Evolutionary conservation across 1,284 basidiomycete genomes (phyloP).

Genomic region (Chalciporus sp.): DNA sequence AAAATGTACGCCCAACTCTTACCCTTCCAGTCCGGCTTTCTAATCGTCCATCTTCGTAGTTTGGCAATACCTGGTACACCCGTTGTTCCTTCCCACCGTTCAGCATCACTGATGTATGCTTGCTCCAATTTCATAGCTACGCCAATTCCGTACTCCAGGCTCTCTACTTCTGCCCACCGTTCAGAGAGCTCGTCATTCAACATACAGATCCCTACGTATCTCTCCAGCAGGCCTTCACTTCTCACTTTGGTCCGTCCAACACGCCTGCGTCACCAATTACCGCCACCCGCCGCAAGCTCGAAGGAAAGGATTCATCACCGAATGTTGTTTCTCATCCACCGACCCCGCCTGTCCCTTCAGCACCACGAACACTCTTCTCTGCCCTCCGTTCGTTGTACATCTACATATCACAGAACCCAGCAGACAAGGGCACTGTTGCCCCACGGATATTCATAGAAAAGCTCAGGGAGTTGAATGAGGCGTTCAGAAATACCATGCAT

Average conservation of each 20-base stretch:
- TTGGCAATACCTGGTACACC: conserved; percentile 80
- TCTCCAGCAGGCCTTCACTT: conserved; percentile 16
- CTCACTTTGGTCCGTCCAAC: conserved; percentile 13
- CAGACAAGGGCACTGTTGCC: conserved; percentile 82
- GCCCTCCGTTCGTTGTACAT: conserved; percentile 90
- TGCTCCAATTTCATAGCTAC: conserved; percentile 61
- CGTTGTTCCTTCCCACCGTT: conserved; percentile 3
- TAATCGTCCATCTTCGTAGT: conserved; percentile 44
- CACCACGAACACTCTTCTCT: conserved; percentile 81
- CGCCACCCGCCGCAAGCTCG: conserved; percentile 47
- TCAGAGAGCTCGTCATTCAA: conserved; percentile 73
- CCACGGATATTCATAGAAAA: conserved; percentile 91
- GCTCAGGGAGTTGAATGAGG: conserved; percentile 84
- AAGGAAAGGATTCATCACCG: conserved; percentile 41
- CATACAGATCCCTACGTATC: conserved; percentile 48
- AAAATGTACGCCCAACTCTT: conserved; percentile 72
- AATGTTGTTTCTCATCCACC: conserved; percentile 27
- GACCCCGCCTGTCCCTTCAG: conserved; percentile 50
- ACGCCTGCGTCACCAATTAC: conserved; percentile 30
- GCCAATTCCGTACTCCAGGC: conserved; percentile 98
- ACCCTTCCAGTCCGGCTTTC: background rate
- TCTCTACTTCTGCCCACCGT: conserved; percentile 87
- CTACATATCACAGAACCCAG: conserved; percentile 74
- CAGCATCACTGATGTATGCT: conserved; percentile 16
- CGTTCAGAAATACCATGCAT: conserved; percentile 86